Conservation (phyloP, 805 yeast genomes). For the Nakazawaea sp. region DNA sequence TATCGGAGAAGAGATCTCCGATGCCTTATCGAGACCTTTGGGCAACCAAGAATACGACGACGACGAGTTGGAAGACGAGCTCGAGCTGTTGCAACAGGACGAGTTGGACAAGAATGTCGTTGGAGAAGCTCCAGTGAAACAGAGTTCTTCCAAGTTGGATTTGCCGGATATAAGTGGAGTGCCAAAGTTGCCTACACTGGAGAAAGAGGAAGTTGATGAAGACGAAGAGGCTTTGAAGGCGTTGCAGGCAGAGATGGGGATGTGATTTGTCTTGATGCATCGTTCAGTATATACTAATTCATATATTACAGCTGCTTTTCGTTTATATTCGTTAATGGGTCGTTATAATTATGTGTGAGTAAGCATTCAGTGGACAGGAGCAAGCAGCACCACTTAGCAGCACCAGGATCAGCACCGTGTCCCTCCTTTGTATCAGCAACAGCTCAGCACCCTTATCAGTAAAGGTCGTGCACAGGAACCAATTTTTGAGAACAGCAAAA, state of each 20-base stretch:
- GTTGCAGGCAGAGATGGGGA: conserved; percentile 82
- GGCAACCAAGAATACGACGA: conserved; percentile 76
- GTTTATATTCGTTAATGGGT: too few relatives aligned
- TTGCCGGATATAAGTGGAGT: conserved; percentile 43
- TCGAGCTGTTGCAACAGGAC: conserved; percentile 83
- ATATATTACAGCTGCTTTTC: too few relatives aligned
- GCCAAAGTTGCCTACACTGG: conserved; percentile 38
- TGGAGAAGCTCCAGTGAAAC: conserved; percentile 34
- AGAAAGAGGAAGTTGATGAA: conserved; percentile 46
- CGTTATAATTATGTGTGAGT: too few relatives aligned
- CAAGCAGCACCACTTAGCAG: too few relatives aligned
- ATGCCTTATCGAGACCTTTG: conserved; percentile 91
- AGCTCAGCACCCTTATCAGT: too few relatives aligned
- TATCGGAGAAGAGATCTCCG: conserved; percentile 89
- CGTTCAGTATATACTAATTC: too few relatives aligned
- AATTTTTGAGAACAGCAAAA: too few relatives aligned
- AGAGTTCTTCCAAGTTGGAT: conserved; percentile 27
- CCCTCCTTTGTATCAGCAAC: too few relatives aligned
- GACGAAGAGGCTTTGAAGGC: conserved; percentile 79
- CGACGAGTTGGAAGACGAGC: conserved; percentile 92
- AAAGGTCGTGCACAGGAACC: too few relatives aligned
- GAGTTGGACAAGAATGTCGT: conserved; percentile 55
- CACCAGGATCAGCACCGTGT: too few relatives aligned
- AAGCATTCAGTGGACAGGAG: too few relatives aligned
- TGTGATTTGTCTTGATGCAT: conserved; percentile 33